phyloP scores from a whole-genome alignment of 2,329 filamentous ascomycete genomes.

The Exophiala dermatitidis region DNA sequence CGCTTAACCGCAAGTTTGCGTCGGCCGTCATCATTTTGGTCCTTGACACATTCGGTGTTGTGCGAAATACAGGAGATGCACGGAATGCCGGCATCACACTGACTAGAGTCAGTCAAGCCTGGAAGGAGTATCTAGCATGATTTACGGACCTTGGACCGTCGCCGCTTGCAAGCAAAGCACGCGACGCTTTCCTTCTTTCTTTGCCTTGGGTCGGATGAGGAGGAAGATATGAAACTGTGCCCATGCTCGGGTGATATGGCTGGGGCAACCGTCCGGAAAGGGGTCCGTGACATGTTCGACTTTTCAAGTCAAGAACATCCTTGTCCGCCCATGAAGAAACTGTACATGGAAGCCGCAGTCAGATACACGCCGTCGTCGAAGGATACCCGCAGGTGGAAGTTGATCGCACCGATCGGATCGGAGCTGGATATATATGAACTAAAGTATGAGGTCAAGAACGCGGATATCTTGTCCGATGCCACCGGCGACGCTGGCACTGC shows the following conservation, averaged over 20 bases:
- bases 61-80: slow-evolving; percentile 29
- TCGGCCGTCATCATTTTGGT: slow-evolving; percentile 30
- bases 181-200: slow-evolving; percentile 13
- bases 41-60: slow-evolving; percentile 27
- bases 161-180: slow-evolving; percentile 13
- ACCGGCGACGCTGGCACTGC: too few relatives aligned
- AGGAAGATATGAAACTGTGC: neutral
- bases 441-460: too few relatives aligned
- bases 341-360: neutral
- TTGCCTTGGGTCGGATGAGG: neutral
- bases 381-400: too few relatives aligned
- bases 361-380: neutral
- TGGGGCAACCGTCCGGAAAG: neutral
- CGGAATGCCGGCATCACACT: slow-evolving; percentile 30
- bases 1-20: slow-evolving; percentile 26
- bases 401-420: too few relatives aligned
- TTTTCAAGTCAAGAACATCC: neutral
- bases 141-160: slow-evolving; percentile 1
- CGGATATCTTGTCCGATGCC: too few relatives aligned
- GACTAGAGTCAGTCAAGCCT: slow-evolving; percentile 7
- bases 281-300: neutral
- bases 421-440: too few relatives aligned
- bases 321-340: neutral
- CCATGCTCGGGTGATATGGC: neutral
- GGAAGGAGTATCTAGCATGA: neutral